Evolutionary conservation across 2,329 filamentous ascomycete genomes (phyloP), one percentile per base, ranked within the genome.

Genomic region (Colletotrichum viniferum): DNA sequence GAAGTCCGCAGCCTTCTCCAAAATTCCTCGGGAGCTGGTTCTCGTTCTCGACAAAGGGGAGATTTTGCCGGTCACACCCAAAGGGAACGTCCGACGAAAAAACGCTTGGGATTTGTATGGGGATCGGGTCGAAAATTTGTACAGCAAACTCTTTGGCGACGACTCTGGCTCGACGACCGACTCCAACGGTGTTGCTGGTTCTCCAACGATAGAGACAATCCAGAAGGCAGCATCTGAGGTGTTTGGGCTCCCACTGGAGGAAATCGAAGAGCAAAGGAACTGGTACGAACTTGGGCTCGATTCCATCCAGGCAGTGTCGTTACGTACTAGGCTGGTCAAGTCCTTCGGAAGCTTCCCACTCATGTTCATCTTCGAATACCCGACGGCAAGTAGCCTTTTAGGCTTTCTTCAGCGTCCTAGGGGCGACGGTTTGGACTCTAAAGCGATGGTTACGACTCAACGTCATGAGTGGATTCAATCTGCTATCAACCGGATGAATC

Each of bases 251-350:
- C 7, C 61, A 2, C 9, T n/a, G 2, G 21, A 30, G 32, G 68
- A 71, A 5, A 14, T 74, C 3, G 10, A 5, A 7, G 52, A 32
- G 5, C n/a, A 66, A 7, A 7, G n/a, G 3, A 65, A 32, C 36
- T 74, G 72, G 72, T 74, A 74, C 36, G 72, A 30, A n/a, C 60
- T 74, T 2, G 72, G 72, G 5, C 72, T 74, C 3, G 72, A 74
- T 32, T 74, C 72, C 7, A 36, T 74, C 4, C 26, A 48, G 3
- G 72, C 72, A 2, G 68, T 74, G 7, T 38, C 71, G 2, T 24
- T 74, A 5, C 72, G 72, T 4, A 60, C 72, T 14, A 43, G 12
- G 28, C 48, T 74, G 7, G 61, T 71, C 10, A 38, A 32, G 36
- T 24, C 52, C 5, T 66, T 71, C 21, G 72, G 72, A 3, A 65